Evolutionary conservation across 2,329 filamentous ascomycete genomes (phyloP), one percentile per base, ranked within the genome.

Genomic region (Rhexocercosporidium sp.): DNA sequence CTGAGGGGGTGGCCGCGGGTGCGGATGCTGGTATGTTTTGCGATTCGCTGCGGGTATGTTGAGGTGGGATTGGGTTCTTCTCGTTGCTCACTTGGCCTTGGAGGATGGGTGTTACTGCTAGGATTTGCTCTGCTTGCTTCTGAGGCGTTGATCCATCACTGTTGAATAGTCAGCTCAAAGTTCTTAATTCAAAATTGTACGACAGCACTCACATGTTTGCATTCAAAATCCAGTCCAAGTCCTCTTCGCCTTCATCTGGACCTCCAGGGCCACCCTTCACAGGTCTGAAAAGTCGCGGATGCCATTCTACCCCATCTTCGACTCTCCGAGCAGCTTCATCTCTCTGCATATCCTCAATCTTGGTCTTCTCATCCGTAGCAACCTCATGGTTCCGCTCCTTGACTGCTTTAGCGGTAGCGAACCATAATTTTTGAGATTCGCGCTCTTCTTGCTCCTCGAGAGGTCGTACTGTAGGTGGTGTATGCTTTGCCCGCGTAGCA

Each of bases 361-460:
- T 92, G n/a, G 92, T 94, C 82, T 99, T 99, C 77, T 97, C 95
- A 70, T 96, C 92, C 0, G 96, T 99, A 3, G 96, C 96, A 9
- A 91, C 81, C 72, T 93, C 92, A 75, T 99, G 96, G 74, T 99
- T 94, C 66, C 90, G 88, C 59, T 91, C 89, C 76, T 90, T 92
- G 69, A 99, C 90, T 0, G 95, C 96, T 72, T 90, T 85, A 9
- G 90, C 91, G 0, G 94, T 97, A 59, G 88, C 89, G 37, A 88
- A 81, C 96, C 96, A 99, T 54, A 99, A 82, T 70, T 84, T 90
- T 78, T 97, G 94, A 14, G 94, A 97, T 79, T 99, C 96, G 54
- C 94, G 88, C 68, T 95, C 93, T 37, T 90, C 91, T 79, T 99
- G 96, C 76, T 99, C 94, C 59, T 90, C 86, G 12, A 97, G 80